Base-by-base conservation (phyloP, 2,329 filamentous ascomycete species). In the Microcyclospora tardicrescens region DNA sequence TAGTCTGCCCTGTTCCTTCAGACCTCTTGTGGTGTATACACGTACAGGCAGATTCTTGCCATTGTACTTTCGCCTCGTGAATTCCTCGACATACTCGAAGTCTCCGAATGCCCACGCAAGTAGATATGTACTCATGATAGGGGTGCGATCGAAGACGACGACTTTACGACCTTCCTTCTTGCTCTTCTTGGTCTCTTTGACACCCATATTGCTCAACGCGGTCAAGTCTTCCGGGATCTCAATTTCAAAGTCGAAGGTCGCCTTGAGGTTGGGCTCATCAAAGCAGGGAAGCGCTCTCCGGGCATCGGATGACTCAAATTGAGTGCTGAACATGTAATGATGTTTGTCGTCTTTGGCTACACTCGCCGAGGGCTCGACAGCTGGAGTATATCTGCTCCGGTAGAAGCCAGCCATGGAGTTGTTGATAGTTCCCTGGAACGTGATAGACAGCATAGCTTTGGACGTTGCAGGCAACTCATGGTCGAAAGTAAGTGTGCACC, bases 281-380 rank as follows among this genome's bases (percentile, higher is more conserved):
- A 96, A 96, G 67, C 91, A 98, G 35, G 91, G 91, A 65, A 98
- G 95, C 8, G 91, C 89, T 49, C 87, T 75, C 48, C 91, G 81
- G 44, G 91, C 91, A 64, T 98, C 91, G 56, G 86, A 94, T 34
- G 87, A 81, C 68, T 98, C 91, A 57, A 98, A 98, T 60, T 98
- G 91, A 35, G 91, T 98, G 67, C 84, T 93, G 62, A 94, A 77
- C 73, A 68, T 80, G 73, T 63, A 77, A 57, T 77, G 67, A 51
- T 72, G 68, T 39, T 77, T 72, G 35, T 66, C 69, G 41, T 77
- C 85, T 55, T 72, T 81, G 19, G 86, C 83, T 2, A 93, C 86
- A 10, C 84, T 86, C 32, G 78, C 67, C 35, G 82, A 73, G 6
- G 86, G 75, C 28, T 81, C 68, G 30, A 73, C 77, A 38, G 73